These are phyloP conservation scores for Rhododendron simsii DNA, from an alignment of 148 eudicot genomes.

Conservation along the genomic window DNA sequence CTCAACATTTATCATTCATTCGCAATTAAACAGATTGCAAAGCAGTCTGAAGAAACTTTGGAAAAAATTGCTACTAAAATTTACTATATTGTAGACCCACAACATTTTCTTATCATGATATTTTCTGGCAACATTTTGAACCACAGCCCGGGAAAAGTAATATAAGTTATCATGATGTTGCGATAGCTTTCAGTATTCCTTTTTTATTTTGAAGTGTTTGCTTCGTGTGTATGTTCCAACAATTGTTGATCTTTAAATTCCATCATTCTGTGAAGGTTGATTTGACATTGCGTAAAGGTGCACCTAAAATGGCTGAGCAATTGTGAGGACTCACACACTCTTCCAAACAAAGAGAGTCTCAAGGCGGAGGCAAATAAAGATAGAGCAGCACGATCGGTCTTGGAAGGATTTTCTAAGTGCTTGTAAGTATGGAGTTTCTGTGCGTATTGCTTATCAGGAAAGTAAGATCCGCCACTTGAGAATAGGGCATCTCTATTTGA, in stretches of 20 bases:
- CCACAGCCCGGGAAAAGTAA: not conserved
- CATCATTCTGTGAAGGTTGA: not conserved
- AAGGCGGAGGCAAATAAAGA: not conserved
- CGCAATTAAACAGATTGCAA: not conserved
- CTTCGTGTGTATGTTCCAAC: not conserved
- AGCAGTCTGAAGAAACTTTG: not conserved
- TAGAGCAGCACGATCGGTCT: not conserved
- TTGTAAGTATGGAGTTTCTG: not conserved
- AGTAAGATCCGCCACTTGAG: not conserved
- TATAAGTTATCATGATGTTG: not conserved
- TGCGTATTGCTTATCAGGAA: not conserved
- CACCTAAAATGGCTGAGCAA: not conserved
- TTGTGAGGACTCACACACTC: not conserved
- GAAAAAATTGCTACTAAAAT: not conserved
- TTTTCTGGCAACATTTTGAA: not conserved
- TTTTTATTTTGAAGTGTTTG: not conserved
- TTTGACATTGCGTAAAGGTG: not conserved
- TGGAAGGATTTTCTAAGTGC: not conserved
- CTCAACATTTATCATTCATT: not conserved
- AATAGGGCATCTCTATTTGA: not conserved
- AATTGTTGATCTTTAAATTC: not conserved
- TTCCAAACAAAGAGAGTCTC: not conserved
- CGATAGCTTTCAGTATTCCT: not conserved
- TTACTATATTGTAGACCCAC: not conserved
- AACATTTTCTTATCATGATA: not conserved